Evolutionary conservation across 148 eudicot genomes (phyloP), one percentile per base, ranked within the genome.

Genomic region (Silene conica): DNA sequence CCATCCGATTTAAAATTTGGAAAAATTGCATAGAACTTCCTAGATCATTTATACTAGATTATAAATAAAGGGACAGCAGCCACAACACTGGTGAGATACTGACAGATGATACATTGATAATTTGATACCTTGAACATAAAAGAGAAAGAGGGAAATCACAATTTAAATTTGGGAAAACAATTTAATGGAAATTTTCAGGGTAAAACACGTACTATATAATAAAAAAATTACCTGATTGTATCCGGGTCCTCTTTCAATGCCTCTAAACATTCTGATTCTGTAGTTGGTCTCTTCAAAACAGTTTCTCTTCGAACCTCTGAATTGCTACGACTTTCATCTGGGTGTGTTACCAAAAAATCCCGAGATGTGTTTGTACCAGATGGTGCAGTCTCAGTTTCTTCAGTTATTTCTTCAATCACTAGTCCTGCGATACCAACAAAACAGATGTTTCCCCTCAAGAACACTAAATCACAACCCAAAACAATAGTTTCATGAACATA

Each of bases 351-450:
- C 28, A 84, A 74, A 79, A 43, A 62, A 78, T 77, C 79, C 71
- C 59, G 68, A 56, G 84, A 43, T 52, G 86, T 77, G 72, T 70
- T 62, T 23, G 75, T 83, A 74, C 22, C 79, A 34, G 83, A 81
- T 19, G 89, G 78, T 7, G 67, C 66, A 67, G 81, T 63, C 59
- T 79, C 82, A 66, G 21, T 81, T 75, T 90, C 96, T 74, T 92
- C 97, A 63, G 86, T 95, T 73, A 90, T 90, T 79, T 95, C 99
- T 85, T 95, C 97, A 81, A 92, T 90, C 61, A 90, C 79, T 85
- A 92, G 52, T 62, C 97, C 99, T 92, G 76, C 14, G 67, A 74
- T 52, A 71, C 57, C 70, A 71, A 20, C 59, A 50, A 19, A 48
- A 70, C 57, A 65, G 58, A 69, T 10, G 1, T 45, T 72, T 54